Evolutionary conservation across 495 filamentous ascomycete species (phyloP).

Genomic region (Lophiostoma macrostomum): DNA sequence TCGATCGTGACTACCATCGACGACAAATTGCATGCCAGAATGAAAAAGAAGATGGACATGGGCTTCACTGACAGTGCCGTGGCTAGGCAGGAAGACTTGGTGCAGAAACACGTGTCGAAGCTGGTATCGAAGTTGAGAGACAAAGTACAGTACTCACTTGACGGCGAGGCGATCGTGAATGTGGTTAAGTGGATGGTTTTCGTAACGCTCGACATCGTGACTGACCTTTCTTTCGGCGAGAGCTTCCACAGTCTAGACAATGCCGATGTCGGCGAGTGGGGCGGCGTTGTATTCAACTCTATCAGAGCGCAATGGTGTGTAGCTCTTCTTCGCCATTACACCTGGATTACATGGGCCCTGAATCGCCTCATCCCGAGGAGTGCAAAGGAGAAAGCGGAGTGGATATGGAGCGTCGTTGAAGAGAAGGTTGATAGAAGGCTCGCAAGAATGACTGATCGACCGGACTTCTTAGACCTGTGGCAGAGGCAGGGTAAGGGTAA

Average conservation of each 20-base stretch:
- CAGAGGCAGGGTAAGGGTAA: slow-evolving; percentile 16
- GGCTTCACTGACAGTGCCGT: slow-evolving; percentile 36
- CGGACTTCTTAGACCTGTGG: slow-evolving; percentile 32
- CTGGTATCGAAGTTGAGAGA: slow-evolving; percentile 28
- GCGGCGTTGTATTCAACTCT: slow-evolving; percentile 24
- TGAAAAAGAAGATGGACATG: slow-evolving; percentile 27
- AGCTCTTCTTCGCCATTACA: slow-evolving; percentile 16
- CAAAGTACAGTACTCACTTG: not conserved
- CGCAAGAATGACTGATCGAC: not conserved
- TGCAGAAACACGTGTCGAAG: slow-evolving; percentile 29
- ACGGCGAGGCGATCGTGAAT: slow-evolving; percentile 22
- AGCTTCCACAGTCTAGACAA: slow-evolving; percentile 32
- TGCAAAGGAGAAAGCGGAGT: slow-evolving; percentile 1
- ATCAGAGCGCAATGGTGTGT: slow-evolving; percentile 22
- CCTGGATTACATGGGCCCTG: slow-evolving; percentile 8
- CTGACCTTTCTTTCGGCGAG: slow-evolving; percentile 38
- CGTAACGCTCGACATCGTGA: slow-evolving; percentile 37
- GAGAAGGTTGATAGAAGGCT: slow-evolving; percentile 33
- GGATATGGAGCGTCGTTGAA: slow-evolving; percentile 19
- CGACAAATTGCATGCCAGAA: slow-evolving; percentile 26
- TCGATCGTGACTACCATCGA: slow-evolving; percentile 33
- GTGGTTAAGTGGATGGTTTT: slow-evolving; percentile 35
- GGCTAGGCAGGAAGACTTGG: slow-evolving; percentile 31
- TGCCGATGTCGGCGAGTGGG: slow-evolving; percentile 18
- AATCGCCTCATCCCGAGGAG: slow-evolving; percentile 22